phyloP scores from a whole-genome alignment of 2,329 filamentous ascomycete species.

The Rhynchosporium secalis region DNA sequence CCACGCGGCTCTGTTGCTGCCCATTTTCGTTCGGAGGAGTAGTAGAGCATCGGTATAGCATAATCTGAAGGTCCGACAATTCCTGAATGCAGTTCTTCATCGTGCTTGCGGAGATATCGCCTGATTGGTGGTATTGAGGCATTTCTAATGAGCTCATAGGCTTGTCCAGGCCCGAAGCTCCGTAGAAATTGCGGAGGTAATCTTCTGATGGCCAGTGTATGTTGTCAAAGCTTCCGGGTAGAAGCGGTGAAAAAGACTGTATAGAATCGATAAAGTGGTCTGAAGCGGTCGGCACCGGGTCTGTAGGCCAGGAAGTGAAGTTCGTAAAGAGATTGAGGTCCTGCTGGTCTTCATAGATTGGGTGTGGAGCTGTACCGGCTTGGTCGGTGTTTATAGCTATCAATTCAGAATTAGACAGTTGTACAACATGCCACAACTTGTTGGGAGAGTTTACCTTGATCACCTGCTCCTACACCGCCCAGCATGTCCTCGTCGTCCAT shows the following conservation, averaged over 20 bases:
- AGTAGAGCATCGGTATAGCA: constrained; percentile 2
- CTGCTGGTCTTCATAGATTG: not conserved
- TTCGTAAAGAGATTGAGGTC: constrained; percentile 5
- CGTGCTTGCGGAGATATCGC: not conserved
- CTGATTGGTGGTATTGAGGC: not conserved
- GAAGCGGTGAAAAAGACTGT: not conserved
- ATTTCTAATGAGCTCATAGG: not conserved
- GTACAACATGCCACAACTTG: no score
- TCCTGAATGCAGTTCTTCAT: constrained; percentile 5
- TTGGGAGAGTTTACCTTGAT: no score
- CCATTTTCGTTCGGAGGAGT: not conserved
- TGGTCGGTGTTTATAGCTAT: no score
- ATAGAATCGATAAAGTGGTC: not conserved
- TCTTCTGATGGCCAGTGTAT: constrained; percentile 1
- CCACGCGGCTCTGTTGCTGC: not conserved
- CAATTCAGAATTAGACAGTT: no score
- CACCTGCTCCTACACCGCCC: not conserved
- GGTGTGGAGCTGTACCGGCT: not conserved
- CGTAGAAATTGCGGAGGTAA: not conserved
- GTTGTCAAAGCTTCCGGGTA: not conserved
- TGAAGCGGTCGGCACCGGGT: not conserved
- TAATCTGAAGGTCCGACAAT: constrained; percentile 1
- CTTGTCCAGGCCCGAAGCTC: not conserved
- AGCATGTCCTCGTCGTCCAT: not conserved
- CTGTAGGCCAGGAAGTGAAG: not conserved